Percentiles rank a stretch among this genome's conserved stretches.
These are phyloP conservation scores for Trichopus zeylanicus DNA, from an alignment of 116 monocot species.

Conservation along the genomic window DNA sequence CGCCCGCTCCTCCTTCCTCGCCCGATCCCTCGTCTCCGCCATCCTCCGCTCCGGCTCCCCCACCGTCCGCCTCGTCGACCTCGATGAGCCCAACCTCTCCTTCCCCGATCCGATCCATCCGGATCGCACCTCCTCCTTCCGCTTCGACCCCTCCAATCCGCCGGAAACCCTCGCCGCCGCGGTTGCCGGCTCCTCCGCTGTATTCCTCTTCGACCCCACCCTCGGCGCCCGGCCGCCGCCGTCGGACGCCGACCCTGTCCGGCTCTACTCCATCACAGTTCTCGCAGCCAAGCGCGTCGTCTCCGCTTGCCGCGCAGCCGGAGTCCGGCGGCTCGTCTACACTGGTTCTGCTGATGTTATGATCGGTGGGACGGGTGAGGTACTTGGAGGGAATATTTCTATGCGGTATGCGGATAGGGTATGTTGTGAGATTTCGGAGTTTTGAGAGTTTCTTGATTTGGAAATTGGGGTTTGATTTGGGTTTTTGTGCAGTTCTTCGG, in stretches of 20 bases:
- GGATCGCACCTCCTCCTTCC: constrained; percentile 14
- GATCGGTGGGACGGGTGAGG: constrained; percentile 34
- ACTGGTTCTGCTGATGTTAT: constrained; percentile 72
- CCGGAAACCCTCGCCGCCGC: constrained; percentile 26
- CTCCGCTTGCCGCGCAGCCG: constrained; percentile 35
- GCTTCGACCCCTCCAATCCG: constrained; percentile 22
- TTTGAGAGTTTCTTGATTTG: not conserved
- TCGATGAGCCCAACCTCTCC: constrained; percentile 35
- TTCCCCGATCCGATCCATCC: constrained; percentile 7
- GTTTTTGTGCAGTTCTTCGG: constrained; percentile 43
- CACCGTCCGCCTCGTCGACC: constrained; percentile 44
- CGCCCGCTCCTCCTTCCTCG: constrained; percentile 46
- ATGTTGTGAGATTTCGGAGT: not conserved
- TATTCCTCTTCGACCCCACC: constrained; percentile 65
- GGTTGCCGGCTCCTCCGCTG: constrained; percentile 38
- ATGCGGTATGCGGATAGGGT: constrained; percentile 67
- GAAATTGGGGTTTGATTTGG: not conserved
- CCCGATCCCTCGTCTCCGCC: constrained; percentile 40
- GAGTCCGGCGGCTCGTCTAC: constrained; percentile 61
- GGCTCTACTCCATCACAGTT: not conserved
- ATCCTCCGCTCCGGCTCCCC: constrained; percentile 31
- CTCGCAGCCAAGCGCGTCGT: constrained; percentile 30
- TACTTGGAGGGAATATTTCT: constrained; percentile 39
- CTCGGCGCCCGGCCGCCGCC: constrained; percentile 9
- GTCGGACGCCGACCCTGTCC: not conserved